Percentiles rank a stretch among this genome's conserved stretches.
phyloP scores from a whole-genome alignment of 768 basidiomycete species.

The Mycena haematopus region DNA sequence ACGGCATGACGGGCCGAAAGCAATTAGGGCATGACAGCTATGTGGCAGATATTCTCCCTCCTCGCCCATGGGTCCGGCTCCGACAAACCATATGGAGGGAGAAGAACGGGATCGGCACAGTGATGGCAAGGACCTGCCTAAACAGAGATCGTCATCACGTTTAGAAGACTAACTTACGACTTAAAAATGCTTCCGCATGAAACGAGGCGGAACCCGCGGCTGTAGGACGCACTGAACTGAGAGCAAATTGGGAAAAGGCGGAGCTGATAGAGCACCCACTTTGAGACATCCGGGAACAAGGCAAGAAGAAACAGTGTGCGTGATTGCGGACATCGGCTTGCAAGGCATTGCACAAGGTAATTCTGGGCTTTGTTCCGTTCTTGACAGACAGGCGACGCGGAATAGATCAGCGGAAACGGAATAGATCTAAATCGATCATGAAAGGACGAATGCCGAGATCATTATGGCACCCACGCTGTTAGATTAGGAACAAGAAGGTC shows the following conservation, averaged over 20 bases:
- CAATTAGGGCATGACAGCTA: background rate
- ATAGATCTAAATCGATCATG: too few species aligned
- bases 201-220: background rate
- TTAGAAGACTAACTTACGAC: too few species aligned
- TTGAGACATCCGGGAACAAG: background rate
- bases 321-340: background rate
- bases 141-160: background rate
- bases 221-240: background rate
- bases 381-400: slow-evolving; percentile 5
- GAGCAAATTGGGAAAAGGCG: too few species aligned
- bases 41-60: background rate
- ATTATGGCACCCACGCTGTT: slow-evolving; percentile 4
- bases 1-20: background rate
- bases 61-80: background rate
- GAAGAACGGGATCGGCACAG: slow-evolving; percentile 17
- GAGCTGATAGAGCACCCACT: background rate
- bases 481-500: background rate
- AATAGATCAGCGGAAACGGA: background rate
- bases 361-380: slow-evolving; percentile 11
- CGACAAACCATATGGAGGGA: background rate
- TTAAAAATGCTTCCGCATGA: background rate
- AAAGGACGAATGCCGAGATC: background rate
- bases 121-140: background rate
- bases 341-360: slow-evolving; percentile 11
- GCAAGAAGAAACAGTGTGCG: background rate